Base-by-base conservation (phyloP, 2,329 filamentous ascomycete species). In the Cladophialophora exuberans region DNA sequence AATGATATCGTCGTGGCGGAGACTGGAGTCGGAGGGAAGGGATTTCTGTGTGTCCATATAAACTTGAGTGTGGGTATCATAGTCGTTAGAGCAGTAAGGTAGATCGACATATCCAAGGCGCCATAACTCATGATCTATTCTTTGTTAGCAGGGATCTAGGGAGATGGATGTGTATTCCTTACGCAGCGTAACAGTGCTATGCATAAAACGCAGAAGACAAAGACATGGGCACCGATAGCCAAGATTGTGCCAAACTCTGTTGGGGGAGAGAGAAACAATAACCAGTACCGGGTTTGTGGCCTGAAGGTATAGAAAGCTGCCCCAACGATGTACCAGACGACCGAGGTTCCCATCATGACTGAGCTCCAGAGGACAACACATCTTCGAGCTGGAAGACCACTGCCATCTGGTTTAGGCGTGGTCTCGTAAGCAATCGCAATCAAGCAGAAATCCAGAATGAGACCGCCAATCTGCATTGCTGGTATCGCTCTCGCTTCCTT, bases 371-470 rank as follows among this genome's bases (percentile, higher is more conserved):
- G 51, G 3, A 59, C 45, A 15, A 59, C 55, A 43, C 41, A 59
- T 50, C 52, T 43, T 35, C 52, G 43, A 9, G 47, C 48, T 38
- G 60, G 57, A 7, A 57, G 50, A 6, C 53, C 55, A 3, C 43
- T 49, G 11, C 52, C 55, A 28, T 59, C 46, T 2, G 17, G 13
- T 23, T 54, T 54, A n/a, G 57, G 55, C 1, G 44, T 25, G 9
- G 42, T 56, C 41, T 62, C 60, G 26, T 55, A 61, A 33, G 45
- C 51, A 39, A 62, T 51, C 28, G 75, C 66, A 13, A 76, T 54
- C 41, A 80, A 69, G 30, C 66, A 46, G 11, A 70, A 66, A 59
- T 82, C 79, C 17, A 80, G 55, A 6, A 72, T 25, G 1, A 72
- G 59, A 20, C 69, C 72, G 22, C 73, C 26, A 25, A 71, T 50